Base-by-base conservation (phyloP, 208 protist genomes). In the Endotrypanum monterogeii region DNA sequence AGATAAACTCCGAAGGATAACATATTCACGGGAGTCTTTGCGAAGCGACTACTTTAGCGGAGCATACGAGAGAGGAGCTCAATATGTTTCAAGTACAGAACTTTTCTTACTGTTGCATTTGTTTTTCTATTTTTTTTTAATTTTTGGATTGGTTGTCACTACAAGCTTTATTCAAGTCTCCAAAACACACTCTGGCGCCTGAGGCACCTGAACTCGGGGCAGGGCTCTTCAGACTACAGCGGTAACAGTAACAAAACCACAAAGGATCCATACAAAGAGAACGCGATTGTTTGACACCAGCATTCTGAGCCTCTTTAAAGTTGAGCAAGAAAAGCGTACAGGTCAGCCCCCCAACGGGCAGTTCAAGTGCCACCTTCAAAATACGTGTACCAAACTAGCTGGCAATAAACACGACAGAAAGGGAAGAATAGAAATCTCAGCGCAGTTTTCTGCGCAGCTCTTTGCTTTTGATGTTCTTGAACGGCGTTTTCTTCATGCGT, bases 391-490 rank as follows among this genome's bases (percentile, higher is more conserved):
- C 2, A 20, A 48, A n/a, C 25, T 16, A 3, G 2, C 14, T 11
- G 30, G 35, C 25, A 11, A 44, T 6, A 1, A 65, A 44, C 16
- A 44, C 60, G 20, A 11, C 0, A 46, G 28, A 39, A 12, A 50
- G 54, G 46, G 14, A 55, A 44, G 11, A 4, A 3, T 12, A 30
- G 20, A 75, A 32, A 23, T 44, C 9, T 68, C 61, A 80, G 25
- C 71, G 68, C n/a, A 81, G 25, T 32, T 76, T 81, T 57, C 71
- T 48, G 8, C 76, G 66, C 39, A 84, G 30, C 56, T 80, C 57
- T 46, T 79, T 83, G 28, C 62, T 67, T 28, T 83, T 84, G 48
- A 41, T 67, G 9, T 18, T 51, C 35, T 78, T 79, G 14, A 25
- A 25, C 16, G 68, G 73, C 1, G 55, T 68, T 9, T 80, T 84